A percentile compares a stretch with the other conserved stretches of the same genome.
phyloP scores from a whole-genome alignment of 2,329 filamentous ascomycete species.

The Canariomyces notabilis region DNA sequence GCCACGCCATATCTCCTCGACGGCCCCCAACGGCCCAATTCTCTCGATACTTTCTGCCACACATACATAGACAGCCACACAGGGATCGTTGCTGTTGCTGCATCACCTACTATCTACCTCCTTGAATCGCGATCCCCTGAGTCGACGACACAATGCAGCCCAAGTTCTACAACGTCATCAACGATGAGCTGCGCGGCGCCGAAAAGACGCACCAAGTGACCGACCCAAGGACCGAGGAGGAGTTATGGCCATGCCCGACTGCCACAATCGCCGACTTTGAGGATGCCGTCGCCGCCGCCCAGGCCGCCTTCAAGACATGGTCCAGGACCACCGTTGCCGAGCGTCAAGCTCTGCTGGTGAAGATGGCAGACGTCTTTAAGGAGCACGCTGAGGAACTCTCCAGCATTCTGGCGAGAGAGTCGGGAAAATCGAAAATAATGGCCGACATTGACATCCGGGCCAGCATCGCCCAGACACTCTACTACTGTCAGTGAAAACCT shows the following conservation, averaged over 20 bases:
- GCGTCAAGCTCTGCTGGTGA: constrained; percentile 28
- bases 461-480: constrained; percentile 34
- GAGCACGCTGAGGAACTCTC: constrained; percentile 39
- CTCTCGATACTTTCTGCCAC: not conserved
- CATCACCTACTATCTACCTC: too few relatives aligned
- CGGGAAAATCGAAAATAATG: constrained; percentile 44
- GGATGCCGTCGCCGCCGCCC: constrained; percentile 41
- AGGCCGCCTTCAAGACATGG: constrained; percentile 44
- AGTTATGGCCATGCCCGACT: constrained; percentile 42
- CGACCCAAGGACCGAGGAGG: constrained; percentile 42
- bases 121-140: not conserved
- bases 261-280: constrained; percentile 39
- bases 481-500: constrained; percentile 30
- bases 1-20: not conserved
- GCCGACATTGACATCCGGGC: constrained; percentile 36
- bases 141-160: constrained; percentile 13
- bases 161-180: constrained; percentile 42
- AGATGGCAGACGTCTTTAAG: constrained; percentile 36
- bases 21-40: constrained; percentile 1
- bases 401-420: constrained; percentile 43
- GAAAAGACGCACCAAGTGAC: constrained; percentile 34
- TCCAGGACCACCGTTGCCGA: constrained; percentile 39
- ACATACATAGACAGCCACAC: too few relatives aligned
- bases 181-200: constrained; percentile 35
- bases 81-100: not conserved